Evolutionary conservation across 208 protist species (phyloP), one percentile per base, ranked within the genome.

Genomic region (Leishmania tarentolae): DNA sequence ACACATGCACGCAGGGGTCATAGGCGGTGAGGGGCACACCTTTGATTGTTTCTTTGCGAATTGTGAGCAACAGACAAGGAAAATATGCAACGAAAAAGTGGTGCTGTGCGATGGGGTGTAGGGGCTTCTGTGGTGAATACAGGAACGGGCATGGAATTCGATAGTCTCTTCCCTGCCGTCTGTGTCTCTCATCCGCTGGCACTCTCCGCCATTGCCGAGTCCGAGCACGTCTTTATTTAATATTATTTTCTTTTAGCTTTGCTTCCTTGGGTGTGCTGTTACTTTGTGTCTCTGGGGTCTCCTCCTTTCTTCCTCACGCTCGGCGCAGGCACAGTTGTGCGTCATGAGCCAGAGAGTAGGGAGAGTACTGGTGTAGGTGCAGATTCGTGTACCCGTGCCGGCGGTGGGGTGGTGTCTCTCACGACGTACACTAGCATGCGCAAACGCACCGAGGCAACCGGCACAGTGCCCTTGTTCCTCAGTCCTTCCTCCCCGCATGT

Each of bases 231-330:
- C 7, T 74, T 31, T 74, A 31, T 37, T 56, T 37, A 1, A 37
- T 46, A n/a, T n/a, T n/a, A n/a, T n/a, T 52, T 46, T n/a, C 31
- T 35, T 31, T 71, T 72, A 31, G 2, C 40, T 50, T 44, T 24
- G 13, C 19, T 28, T 75, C 17, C 9, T 56, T 75, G 57, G 57
- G 28, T 75, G 71, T 75, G 40, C 44, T 72, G 66, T 61, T 53
- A 5, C 35, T 61, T 53, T 3, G 6, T 37, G 4, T 75, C 50
- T 17, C 50, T 40, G n/a, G n/a, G n/a, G n/a, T 4, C 11, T 28
- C 31, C 40, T 74, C 24, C 24, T 13, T 31, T 15, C 17, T 19
- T 65, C 21, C 59, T 28, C 28, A 2, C 28, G 28, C 28, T 35
- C 28, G n/a, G 59, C 28, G 59, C 59, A 65, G 19, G 63, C 44